Conservation (phyloP, 192 early-diverging fungal species). For the Piromyces sp. region DNA sequence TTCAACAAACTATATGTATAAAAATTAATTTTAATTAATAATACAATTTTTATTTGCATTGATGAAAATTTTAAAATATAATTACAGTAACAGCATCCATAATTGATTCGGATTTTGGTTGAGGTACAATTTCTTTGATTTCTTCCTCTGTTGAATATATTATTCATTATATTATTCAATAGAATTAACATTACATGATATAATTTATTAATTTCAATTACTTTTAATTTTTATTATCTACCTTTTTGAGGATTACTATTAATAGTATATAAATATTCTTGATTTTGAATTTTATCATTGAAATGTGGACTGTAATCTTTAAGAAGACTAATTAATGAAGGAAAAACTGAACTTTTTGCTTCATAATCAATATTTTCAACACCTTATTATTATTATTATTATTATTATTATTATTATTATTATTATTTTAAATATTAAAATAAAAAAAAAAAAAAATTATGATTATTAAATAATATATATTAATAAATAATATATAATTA, state of each 20-base stretch:
- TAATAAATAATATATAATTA: no score
- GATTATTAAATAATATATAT: no score
- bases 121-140: neutral
- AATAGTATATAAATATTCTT: slow-evolving; percentile 25
- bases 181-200: no score
- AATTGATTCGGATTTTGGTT: neutral
- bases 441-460: no score
- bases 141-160: neutral
- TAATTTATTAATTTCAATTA: no score
- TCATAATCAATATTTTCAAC: slow-evolving; percentile 38
- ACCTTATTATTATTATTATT: slow-evolving; percentile 7
- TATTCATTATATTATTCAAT: no score
- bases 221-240: no score
- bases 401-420: slow-evolving; percentile 1
- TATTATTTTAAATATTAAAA: neutral
- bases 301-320: slow-evolving; percentile 21
- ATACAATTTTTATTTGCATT: no score
- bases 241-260: slow-evolving; percentile 8
- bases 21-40: no score
- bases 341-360: slow-evolving; percentile 16
- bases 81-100: neutral
- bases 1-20: neutral
- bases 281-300: slow-evolving; percentile 21
- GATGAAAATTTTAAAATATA: neutral
- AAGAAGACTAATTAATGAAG: slow-evolving; percentile 26